Evolutionary conservation across 139 green algal genomes (phyloP).

Genomic region (Ettlia oleoabundans): DNA sequence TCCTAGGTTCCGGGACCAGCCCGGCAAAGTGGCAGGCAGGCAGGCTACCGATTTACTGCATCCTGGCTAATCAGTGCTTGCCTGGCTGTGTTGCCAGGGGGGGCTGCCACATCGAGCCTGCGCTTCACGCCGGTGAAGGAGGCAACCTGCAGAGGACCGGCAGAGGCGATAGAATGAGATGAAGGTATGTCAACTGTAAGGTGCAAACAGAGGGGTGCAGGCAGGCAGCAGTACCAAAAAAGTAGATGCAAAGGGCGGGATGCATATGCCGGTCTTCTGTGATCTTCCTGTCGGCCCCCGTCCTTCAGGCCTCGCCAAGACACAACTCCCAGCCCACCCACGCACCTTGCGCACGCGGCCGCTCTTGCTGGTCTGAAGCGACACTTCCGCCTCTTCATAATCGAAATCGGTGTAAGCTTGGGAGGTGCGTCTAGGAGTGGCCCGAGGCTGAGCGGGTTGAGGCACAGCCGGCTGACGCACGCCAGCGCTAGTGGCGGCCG

Average conservation of each 20-base stretch:
- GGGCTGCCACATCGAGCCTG: neutral
- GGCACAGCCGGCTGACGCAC: slow-evolving; percentile 22
- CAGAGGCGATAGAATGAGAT: neutral
- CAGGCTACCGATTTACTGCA: too few species aligned
- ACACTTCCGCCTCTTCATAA: slow-evolving; percentile 18
- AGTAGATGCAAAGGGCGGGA: too few species aligned
- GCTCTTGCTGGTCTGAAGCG: slow-evolving; percentile 38
- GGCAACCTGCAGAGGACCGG: neutral
- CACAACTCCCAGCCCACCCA: neutral
- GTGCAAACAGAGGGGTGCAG: neutral
- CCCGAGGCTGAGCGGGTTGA: slow-evolving; percentile 18
- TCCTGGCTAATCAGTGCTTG: too few species aligned
- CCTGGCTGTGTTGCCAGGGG: neutral
- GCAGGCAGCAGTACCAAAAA: neutral
- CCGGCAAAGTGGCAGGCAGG: too few species aligned
- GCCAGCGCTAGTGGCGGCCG: neutral
- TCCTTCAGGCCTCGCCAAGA: too few species aligned
- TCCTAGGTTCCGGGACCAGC: too few species aligned
- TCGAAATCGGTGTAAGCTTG: slow-evolving; percentile 15
- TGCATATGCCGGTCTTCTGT: too few species aligned
- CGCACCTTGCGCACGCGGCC: slow-evolving; percentile 45
- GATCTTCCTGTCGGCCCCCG: too few species aligned
- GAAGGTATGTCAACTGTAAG: neutral
- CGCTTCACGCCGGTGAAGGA: slow-evolving; percentile 35
- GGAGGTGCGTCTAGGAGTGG: slow-evolving; percentile 8